A percentile compares a stretch with the other conserved stretches of the same genome.
phyloP scores from a whole-genome alignment of 495 filamentous ascomycete genomes.

The Penicillium bovifimosum region DNA sequence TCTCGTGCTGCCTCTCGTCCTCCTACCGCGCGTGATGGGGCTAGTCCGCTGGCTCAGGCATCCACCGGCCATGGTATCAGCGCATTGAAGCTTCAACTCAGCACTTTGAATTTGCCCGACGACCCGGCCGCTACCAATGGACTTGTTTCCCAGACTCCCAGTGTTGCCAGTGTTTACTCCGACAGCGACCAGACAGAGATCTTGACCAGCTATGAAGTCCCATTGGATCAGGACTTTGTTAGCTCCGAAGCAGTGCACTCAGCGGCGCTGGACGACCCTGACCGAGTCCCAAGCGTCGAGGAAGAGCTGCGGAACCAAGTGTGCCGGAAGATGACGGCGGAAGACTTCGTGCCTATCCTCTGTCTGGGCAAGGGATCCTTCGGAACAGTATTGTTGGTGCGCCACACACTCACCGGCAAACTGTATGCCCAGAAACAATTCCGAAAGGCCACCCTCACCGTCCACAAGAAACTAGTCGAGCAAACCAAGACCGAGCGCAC shows the following conservation, averaged over 20 bases:
- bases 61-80: conserved; percentile 64
- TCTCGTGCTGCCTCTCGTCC: conserved; percentile 38
- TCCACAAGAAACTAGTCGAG: conserved; percentile 89
- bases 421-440: conserved; percentile 98
- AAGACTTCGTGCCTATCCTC: conserved; percentile 87
- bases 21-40: conserved; percentile 19
- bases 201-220: conserved; percentile 80
- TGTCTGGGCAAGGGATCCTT: conserved; percentile 95
- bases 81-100: conserved; percentile 69
- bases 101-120: conserved; percentile 55
- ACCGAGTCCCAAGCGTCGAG: not conserved
- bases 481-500: conserved; percentile 95
- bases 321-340: conserved; percentile 79
- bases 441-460: conserved; percentile 86
- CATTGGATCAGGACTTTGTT: conserved; percentile 81
- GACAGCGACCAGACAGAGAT: conserved; percentile 51
- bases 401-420: conserved; percentile 76
- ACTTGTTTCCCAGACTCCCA: conserved; percentile 41
- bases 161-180: conserved; percentile 53
- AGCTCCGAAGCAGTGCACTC: conserved; percentile 57
- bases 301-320: conserved; percentile 37
- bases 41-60: conserved; percentile 56
- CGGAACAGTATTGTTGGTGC: conserved; percentile 88
- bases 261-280: conserved; percentile 25
- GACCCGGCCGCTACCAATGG: conserved; percentile 26